phyloP scores from a whole-genome alignment of 306 rosid genomes.

The Vigna angularis region DNA sequence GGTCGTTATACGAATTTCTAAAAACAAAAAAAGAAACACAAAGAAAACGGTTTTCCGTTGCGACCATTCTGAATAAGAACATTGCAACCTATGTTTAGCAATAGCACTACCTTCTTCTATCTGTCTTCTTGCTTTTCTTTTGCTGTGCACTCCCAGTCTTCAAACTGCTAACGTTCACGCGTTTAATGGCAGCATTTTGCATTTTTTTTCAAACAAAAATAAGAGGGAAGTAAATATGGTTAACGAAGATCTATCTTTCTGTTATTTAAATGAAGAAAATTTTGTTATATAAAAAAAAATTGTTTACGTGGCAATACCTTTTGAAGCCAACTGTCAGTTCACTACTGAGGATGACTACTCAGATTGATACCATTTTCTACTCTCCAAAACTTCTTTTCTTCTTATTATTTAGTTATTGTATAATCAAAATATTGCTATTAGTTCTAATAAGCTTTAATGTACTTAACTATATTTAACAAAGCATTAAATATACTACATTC shows the following conservation, averaged over 20 bases:
- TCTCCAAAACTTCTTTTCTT: too few relatives aligned
- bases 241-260: not conserved
- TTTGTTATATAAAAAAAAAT: too few relatives aligned
- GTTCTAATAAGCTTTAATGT: too few relatives aligned
- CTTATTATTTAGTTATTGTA: too few relatives aligned
- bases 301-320: too few relatives aligned
- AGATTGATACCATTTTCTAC: too few relatives aligned
- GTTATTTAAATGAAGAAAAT: not conserved
- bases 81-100: constrained; percentile 3
- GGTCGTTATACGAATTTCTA: constrained; percentile 20
- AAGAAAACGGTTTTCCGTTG: constrained; percentile 41
- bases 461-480: too few relatives aligned
- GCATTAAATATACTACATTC: too few relatives aligned
- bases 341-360: too few relatives aligned
- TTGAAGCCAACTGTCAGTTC: too few relatives aligned
- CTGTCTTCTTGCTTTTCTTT: not conserved
- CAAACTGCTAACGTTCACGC: not conserved
- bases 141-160: not conserved
- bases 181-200: not conserved
- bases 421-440: too few relatives aligned
- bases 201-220: too few relatives aligned
- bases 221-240: not conserved
- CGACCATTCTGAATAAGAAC: constrained; percentile 3
- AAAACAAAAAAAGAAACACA: not conserved
- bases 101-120: not conserved